phyloP scores from a whole-genome alignment of 345 rosid species.

The Iberis pinnata region DNA sequence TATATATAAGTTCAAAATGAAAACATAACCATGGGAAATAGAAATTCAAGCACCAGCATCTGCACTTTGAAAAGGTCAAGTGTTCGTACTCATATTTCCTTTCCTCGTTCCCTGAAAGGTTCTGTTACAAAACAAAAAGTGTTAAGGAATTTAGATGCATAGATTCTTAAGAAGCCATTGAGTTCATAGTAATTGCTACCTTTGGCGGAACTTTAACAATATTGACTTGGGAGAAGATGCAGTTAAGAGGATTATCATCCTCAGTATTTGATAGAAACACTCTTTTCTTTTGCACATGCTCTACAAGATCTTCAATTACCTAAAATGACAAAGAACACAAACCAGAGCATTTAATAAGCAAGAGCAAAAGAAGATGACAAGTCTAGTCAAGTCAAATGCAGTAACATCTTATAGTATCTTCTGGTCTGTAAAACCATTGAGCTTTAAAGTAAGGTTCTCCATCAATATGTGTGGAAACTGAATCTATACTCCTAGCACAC shows the following conservation, averaged over 20 bases:
- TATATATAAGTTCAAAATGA: too few relatives aligned
- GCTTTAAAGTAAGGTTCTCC: not conserved
- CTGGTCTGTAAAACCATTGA: slow-evolving; percentile 26
- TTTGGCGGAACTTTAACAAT: slow-evolving; percentile 29
- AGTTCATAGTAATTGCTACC: slow-evolving; percentile 27
- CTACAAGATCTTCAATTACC: slow-evolving; percentile 29
- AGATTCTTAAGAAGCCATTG: not conserved
- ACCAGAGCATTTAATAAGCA: too few relatives aligned
- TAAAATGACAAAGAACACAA: not conserved
- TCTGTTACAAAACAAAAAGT: not conserved
- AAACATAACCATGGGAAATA: not conserved
- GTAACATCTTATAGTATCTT: slow-evolving; percentile 35
- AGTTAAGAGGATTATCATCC: slow-evolving; percentile 40
- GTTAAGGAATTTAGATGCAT: not conserved
- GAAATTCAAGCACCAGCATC: not conserved
- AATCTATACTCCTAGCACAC: too few relatives aligned
- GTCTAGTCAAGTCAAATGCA: not conserved
- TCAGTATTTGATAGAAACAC: slow-evolving; percentile 37
- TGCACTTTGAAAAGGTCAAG: slow-evolving; percentile 30
- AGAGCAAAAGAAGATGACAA: not conserved
- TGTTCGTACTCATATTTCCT: slow-evolving; percentile 30
- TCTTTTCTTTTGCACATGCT: slow-evolving; percentile 21
- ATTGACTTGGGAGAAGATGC: slow-evolving; percentile 23
- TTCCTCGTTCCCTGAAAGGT: slow-evolving; percentile 19
- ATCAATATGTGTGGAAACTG: not conserved